A percentile compares a stretch with the other conserved stretches of the same genome.
Conservation (phyloP, 1,284 basidiomycete species). For the Apiotrichum siamense region DNA sequence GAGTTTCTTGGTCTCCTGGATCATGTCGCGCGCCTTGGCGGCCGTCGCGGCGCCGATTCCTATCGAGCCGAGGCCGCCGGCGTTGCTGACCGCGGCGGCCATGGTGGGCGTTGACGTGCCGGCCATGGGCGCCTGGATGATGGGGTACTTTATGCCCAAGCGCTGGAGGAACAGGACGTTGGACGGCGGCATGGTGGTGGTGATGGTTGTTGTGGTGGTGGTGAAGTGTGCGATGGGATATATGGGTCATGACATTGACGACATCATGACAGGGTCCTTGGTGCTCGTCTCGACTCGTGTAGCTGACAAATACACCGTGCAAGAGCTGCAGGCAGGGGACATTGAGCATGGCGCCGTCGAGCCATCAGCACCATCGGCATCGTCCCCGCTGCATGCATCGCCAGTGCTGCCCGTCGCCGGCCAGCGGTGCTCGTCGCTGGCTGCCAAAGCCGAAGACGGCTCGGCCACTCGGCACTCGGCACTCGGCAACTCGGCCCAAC, state of each 20-base stretch:
- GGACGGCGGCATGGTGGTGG: neutral
- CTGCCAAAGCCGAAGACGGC: too few relatives aligned
- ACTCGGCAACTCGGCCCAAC: too few relatives aligned
- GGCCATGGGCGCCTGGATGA: conserved; percentile 42
- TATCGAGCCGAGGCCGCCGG: conserved; percentile 36
- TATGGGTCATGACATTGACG: too few relatives aligned
- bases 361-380: too few relatives aligned
- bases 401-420: too few relatives aligned
- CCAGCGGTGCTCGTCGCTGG: too few relatives aligned
- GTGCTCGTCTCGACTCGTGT: too few relatives aligned
- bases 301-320: too few relatives aligned
- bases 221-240: neutral
- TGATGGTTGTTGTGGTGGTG: neutral
- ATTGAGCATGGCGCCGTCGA: too few relatives aligned
- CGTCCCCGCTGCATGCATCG: too few relatives aligned
- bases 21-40: conserved; percentile 21
- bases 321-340: too few relatives aligned
- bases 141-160: conserved; percentile 27
- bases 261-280: neutral
- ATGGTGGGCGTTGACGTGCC: conserved; percentile 34
- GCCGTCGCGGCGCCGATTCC: conserved; percentile 28
- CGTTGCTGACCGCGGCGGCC: conserved; percentile 39
- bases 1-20: conserved; percentile 20
- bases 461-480: too few relatives aligned
- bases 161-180: conserved; percentile 1